Conservation (phyloP, 1,139 yeast genomes). For the Ogataea hybrid region DNA sequence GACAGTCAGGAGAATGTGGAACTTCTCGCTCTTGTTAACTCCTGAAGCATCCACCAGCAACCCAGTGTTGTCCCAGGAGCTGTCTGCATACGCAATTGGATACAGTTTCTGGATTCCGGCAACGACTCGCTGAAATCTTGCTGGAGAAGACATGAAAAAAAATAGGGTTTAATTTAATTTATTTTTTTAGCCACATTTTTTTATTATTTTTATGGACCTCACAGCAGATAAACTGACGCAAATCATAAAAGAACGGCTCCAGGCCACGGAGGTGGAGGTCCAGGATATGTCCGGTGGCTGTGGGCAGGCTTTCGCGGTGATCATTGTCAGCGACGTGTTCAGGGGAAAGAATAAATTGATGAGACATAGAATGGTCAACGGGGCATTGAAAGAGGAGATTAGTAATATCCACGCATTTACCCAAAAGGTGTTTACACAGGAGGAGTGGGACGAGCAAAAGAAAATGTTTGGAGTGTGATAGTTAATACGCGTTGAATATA, state of each 20-base stretch:
- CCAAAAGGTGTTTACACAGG: conserved; percentile 76
- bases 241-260: conserved; percentile 48
- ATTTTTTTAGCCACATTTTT: background rate
- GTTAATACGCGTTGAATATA: conserved; percentile 2
- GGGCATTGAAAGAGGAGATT: conserved; percentile 75
- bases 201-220: conserved; percentile 27
- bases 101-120: conserved; percentile 56
- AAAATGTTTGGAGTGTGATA: conserved; percentile 22
- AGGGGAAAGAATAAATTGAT: conserved; percentile 79
- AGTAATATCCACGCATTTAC: conserved; percentile 91
- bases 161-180: background rate
- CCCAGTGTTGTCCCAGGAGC: conserved; percentile 94
- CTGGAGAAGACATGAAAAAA: conserved; percentile 14
- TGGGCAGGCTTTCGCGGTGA: conserved; percentile 84
- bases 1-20: conserved; percentile 66
- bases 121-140: conserved; percentile 35
- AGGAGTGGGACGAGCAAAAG: conserved; percentile 56
- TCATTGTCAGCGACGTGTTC: conserved; percentile 78
- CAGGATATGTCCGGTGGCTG: conserved; percentile 81
- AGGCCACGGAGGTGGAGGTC: conserved; percentile 56
- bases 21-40: conserved; percentile 21
- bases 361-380: conserved; percentile 85
- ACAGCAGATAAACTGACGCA: conserved; percentile 46
- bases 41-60: conserved; percentile 63
- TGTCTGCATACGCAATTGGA: conserved; percentile 55